phyloP scores from a whole-genome alignment of 2,329 filamentous ascomycete species.

The Cylindrodendrum hubeiense region DNA sequence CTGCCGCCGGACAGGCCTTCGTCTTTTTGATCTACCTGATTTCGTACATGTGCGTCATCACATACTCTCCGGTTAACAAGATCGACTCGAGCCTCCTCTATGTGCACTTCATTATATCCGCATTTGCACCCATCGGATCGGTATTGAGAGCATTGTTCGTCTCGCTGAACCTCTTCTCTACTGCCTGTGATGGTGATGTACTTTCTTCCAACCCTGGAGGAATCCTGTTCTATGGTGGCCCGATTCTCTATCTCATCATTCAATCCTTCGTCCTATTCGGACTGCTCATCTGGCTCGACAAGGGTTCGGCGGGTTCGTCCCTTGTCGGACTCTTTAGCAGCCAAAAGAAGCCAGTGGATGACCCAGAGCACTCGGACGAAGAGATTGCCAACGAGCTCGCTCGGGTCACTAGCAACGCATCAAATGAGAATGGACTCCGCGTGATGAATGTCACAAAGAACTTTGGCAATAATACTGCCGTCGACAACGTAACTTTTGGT shows the following conservation, averaged over 20 bases:
- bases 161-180: slow-evolving; percentile 85
- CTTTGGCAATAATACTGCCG: slow-evolving; percentile 81
- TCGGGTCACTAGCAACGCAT: slow-evolving; percentile 63
- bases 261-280: slow-evolving; percentile 80
- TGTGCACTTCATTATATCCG: slow-evolving; percentile 80
- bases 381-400: slow-evolving; percentile 75
- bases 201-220: slow-evolving; percentile 77
- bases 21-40: slow-evolving; percentile 80
- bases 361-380: slow-evolving; percentile 59
- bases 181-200: slow-evolving; percentile 76
- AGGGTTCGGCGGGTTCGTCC: slow-evolving; percentile 73
- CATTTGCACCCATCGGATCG: slow-evolving; percentile 82
- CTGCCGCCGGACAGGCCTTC: slow-evolving; percentile 80
- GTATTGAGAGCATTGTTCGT: slow-evolving; percentile 81
- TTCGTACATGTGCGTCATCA: slow-evolving; percentile 78
- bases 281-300: slow-evolving; percentile 84
- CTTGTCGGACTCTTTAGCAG: slow-evolving; percentile 56
- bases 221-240: slow-evolving; percentile 82
- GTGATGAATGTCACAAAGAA: slow-evolving; percentile 84
- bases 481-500: slow-evolving; percentile 90
- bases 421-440: slow-evolving; percentile 74
- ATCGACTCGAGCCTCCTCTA: slow-evolving; percentile 77
- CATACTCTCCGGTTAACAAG: slow-evolving; percentile 77
- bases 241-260: slow-evolving; percentile 84
- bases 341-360: slow-evolving; percentile 43